Evolutionary conservation across 2,329 filamentous ascomycete species (phyloP), one percentile per base, ranked within the genome.

Genomic region (Cercospora janseana): DNA sequence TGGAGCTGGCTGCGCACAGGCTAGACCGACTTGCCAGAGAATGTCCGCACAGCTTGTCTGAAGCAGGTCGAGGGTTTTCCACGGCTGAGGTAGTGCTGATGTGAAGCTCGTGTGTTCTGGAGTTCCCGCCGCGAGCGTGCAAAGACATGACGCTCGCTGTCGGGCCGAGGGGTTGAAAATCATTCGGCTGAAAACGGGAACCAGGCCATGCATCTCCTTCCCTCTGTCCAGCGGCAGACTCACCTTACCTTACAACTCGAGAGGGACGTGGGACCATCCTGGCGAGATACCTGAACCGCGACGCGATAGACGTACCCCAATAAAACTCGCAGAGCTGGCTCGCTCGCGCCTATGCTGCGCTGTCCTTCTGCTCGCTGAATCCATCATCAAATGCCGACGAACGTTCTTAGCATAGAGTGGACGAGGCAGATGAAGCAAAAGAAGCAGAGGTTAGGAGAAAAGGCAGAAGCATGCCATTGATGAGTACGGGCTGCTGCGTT

Each of bases 111-210:
- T 21, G 34, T 18, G 34, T 38, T 21, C 34, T 21, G 34, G 18
- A 38, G 34, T 38, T 18, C 34, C 23, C 23, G 34, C 34, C 20
- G 34, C 34, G 34, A 38, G 24, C 34, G 16, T 38, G 34, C 15
- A 38, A 38, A 38, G 24, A 38, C 34, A 38, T 38, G 34, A 38
- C 34, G 34, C 34, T 38, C 18, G 18, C 23, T 21, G 34, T 18
- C 34, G 34, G 34, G 34, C 34, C 34, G 34, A 38, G 34, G 34
- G 34, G 18, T 18, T n/a, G 34, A 21, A 7, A 16, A 16, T 16
- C 31, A 16, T 34, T 38, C 34, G 34, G 34, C 13, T 21, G 34
- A 21, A 21, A 21, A 38, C 34, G 34, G 34, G 13, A 38, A 38
- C 34, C 34, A 38, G 34, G 24, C 34, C 34, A 38, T 38, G 20